Evolutionary conservation across 805 yeast genomes (phyloP), one percentile per base, ranked within the genome.

Genomic region (Candida nonsorbophila): DNA sequence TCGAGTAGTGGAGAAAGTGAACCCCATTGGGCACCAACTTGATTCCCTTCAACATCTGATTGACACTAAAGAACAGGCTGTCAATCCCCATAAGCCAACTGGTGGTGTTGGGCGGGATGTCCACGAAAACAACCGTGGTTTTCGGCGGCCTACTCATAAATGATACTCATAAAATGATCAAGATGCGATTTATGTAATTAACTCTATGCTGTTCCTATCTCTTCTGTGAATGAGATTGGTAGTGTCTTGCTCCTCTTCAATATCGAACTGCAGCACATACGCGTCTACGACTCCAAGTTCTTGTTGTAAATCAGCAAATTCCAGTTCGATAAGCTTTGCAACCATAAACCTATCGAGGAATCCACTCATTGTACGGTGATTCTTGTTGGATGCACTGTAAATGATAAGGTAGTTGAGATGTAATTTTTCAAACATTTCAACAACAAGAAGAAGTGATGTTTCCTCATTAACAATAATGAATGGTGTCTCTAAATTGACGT

Each of bases 1-100:
- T 49, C 0, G 74, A 69, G 51, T 70, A 65, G 48, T 79, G 84
- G 8, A 78, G 40, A 2, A 75, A 49, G 47, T 79, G 85, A 0
- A 64, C 26, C 0, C 84, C 84, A 3, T 47, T 33, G 0, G 73
- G 64, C 4, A 79, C 53, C 11, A 53, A 48, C 38, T 74, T 75
- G 37, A 79, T 60, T 1, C 84, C 84, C 33, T 50, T 55, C 14
- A 72, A 53, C 2, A 51, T 32, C 7, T 48, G 34, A 15, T 59
- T 63, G 6, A 68, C 44, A 20, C 54, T 56, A 55, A 74, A 71
- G 44, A 68, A 72, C 35, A 62, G 68, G 13, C 66, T 45, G 36
- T 74, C 79, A 15, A 74, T 61, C 1, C 80, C 80, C 4, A 55
- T 20, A 12, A 49, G 30, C 46, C 52, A 44, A 22, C 44, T 37